Percentiles rank a stretch among this genome's conserved stretches.
Evolutionary conservation across 1,139 yeast genomes (phyloP).

Genomic region (Pichia sp.): DNA sequence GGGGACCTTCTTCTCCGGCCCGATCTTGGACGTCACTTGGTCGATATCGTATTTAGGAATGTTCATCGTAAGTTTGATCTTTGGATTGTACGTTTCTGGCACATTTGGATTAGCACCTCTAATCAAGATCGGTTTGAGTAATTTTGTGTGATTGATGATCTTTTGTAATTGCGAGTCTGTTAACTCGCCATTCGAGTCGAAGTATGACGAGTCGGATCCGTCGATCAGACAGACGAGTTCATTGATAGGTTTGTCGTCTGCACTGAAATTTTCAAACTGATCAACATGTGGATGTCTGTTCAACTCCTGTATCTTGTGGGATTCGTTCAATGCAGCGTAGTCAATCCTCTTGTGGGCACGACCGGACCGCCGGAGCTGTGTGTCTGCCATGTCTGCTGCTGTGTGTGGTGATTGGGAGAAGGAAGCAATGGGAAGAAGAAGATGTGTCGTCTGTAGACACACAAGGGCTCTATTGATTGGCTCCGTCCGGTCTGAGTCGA

Average conservation of each 20-base stretch:
- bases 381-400: not conserved
- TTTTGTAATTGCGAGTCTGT: slow-evolving; percentile 32
- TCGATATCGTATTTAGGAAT: slow-evolving; percentile 53
- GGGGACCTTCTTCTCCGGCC: slow-evolving; percentile 63
- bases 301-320: slow-evolving; percentile 60
- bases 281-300: slow-evolving; percentile 63
- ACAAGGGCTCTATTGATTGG: too few relatives aligned
- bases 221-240: slow-evolving; percentile 28
- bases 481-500: too few relatives aligned
- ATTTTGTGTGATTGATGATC: slow-evolving; percentile 42
- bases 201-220: not conserved
- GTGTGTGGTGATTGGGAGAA: too few relatives aligned
- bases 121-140: slow-evolving; percentile 36
- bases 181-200: slow-evolving; percentile 25
- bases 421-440: too few relatives aligned
- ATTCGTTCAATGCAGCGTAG: slow-evolving; percentile 78
- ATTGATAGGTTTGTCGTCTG: slow-evolving; percentile 17
- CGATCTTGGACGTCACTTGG: slow-evolving; percentile 58
- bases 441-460: too few relatives aligned
- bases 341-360: slow-evolving; percentile 43
- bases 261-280: slow-evolving; percentile 33
- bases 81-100: slow-evolving; percentile 24
- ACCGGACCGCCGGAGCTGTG: slow-evolving; percentile 9
- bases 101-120: slow-evolving; percentile 25
- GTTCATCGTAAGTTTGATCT: slow-evolving; percentile 41